Evolutionary conservation across 2,329 filamentous ascomycete genomes (phyloP), one percentile per base, ranked within the genome.

Genomic region (Cytospora piceae): DNA sequence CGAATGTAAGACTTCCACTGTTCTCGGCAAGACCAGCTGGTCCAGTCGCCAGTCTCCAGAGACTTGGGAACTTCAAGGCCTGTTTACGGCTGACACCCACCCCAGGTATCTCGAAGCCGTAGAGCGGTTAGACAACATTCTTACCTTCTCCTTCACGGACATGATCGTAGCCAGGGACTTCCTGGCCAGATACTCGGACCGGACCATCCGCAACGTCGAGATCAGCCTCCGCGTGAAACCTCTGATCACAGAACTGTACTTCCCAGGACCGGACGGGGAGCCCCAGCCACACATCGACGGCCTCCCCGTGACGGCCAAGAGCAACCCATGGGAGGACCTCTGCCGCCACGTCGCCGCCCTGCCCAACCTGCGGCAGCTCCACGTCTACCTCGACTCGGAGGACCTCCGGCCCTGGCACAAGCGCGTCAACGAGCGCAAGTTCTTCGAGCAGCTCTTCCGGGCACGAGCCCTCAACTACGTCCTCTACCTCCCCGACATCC

Each of bases 71-170:
- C n/a, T n/a, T 22, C 17, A 7, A 22, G 17, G 27, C 24, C 12
- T 12, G 29, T 4, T 0, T 32, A 17, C 29, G 12, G 32, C 61
- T 62, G 11, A 69, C 63, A 22, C 22, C 22, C 5, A n/a, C 2
- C 1, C 20, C 46, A 75, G 73, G 67, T 75, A 75, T 65, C 54
- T 70, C 4, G 74, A 76, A 58, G 69, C 61, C 55, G 61, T 72
- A 22, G 66, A 68, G 1, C 67, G 71, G 9, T 64, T 76, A 29
- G 74, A 72, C 61, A 32, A 57, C 17, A 59, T 58, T 57, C 63
- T 73, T 6, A 75, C 72, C 37, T 75, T 75, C 64, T 67, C 72
- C 67, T 72, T 76, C 53, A 74, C 71, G 64, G 70, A 75, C 58
- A 69, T 68, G 34, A 31, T 51, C 46, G 62, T 69, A 0, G 73